Base-by-base conservation (phyloP, 2,329 filamentous ascomycete species). In the Sporothrix inflata region DNA sequence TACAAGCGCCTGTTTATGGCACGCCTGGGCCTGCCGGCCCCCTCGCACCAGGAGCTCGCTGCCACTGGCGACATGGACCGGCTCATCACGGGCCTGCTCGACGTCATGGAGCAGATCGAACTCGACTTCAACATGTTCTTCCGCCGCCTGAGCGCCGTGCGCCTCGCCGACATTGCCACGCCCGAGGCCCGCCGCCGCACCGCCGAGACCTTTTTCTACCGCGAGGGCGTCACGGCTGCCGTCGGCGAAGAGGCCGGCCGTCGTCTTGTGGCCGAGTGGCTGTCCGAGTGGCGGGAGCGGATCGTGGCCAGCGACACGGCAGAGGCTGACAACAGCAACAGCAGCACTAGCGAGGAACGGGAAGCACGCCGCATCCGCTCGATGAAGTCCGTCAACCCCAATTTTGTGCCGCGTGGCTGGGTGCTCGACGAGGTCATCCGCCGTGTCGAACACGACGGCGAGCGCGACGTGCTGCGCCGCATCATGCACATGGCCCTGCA, bases 111-210 rank as follows among this genome's bases (percentile, higher is more conserved):
- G 79, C 87, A 88, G 0, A 83, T 94, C 21, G 92, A 97, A 78
- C 83, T 99, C 2, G 96, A 99, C 80, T 99, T 98, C 81, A 93
- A 97, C 78, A 92, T 97, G 77, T 96, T 97, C 79, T 98, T 98
- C 86, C 88, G 97, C 51, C 88, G 91, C 9, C 84, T 99, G 0
- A 91, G 91, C 69, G 81, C 83, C 24, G 78, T 97, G 21, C 87
- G 83, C 42, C 74, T 94, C 1, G 81, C 81, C 0, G 88, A 93
- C 4, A 79, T 97, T 7, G 86, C 88, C 38, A 91, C 89, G 0
- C 86, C 91, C 34, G 87, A 91, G 24, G 83, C 85, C 65, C 84
- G 93, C 69, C 87, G 86, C 74, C 85, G 89, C n/a, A 83, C 85
- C 9, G 93, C 94, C 0, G 85, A 85, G 0, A 80, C 89, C 0